Conservation (phyloP, 495 filamentous ascomycete genomes). For the Podospora comata region DNA sequence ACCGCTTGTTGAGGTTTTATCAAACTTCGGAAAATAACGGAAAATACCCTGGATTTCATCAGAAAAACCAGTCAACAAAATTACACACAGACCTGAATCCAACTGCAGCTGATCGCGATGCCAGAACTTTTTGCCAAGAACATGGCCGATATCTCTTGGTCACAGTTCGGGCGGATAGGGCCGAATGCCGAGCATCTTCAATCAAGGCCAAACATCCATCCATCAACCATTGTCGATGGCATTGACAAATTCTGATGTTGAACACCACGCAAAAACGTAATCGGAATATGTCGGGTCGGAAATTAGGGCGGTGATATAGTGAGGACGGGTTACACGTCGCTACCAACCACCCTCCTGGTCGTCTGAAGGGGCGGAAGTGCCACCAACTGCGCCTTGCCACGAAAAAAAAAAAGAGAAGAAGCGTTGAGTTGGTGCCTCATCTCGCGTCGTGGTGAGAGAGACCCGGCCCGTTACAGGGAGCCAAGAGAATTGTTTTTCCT, state of each 20-base stretch:
- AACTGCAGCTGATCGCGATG: neutral
- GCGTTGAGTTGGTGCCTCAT: neutral
- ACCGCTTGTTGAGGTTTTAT: neutral
- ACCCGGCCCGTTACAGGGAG: neutral
- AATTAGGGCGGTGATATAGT: neutral
- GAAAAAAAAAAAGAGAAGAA: neutral
- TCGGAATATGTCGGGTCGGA: constrained; percentile 2
- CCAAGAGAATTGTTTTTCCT: constrained; percentile 1
- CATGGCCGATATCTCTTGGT: neutral
- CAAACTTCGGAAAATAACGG: neutral
- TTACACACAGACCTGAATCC: neutral
- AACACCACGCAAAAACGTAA: neutral
- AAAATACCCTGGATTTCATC: neutral
- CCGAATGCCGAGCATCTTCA: neutral
- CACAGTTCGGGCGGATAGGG: neutral
- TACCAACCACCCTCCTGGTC: neutral
- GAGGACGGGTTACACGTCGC: neutral
- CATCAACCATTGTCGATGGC: neutral
- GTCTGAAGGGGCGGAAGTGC: constrained; percentile 7
- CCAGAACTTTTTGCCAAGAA: neutral
- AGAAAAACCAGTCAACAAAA: neutral
- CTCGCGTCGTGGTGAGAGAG: neutral
- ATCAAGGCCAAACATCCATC: neutral
- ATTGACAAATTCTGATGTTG: constrained; percentile 5
- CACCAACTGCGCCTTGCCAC: constrained; percentile 18